Conservation (phyloP, 495 filamentous ascomycete genomes). For the Aspergillus nidulans region DNA sequence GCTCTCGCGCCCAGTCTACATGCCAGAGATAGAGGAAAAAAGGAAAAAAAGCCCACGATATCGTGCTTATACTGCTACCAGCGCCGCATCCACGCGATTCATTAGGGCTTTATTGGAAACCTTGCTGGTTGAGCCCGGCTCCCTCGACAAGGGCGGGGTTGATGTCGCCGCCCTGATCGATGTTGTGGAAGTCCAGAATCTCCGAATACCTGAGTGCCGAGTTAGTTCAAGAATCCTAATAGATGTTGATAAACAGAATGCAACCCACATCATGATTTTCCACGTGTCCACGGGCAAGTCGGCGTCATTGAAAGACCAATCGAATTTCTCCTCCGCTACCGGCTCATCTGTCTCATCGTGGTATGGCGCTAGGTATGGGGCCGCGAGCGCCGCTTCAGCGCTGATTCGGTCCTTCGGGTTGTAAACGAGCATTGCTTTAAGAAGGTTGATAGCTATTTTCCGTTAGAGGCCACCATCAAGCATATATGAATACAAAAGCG, state of each 20-base stretch:
- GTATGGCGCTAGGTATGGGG: conserved; percentile 93
- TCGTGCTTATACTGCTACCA: conserved; percentile 16
- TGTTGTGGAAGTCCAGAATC: conserved; percentile 98
- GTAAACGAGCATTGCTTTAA: conserved; percentile 97
- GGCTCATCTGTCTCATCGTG: conserved; percentile 97
- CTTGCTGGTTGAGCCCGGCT: conserved; percentile 31
- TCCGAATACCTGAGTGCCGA: conserved; percentile 79
- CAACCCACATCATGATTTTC: conserved; percentile 97
- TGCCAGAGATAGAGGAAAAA: conserved; percentile 11
- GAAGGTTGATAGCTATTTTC: conserved; percentile 75
- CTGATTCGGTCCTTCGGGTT: conserved; percentile 89
- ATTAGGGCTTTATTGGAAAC: conserved; percentile 25
- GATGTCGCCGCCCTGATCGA: conserved; percentile 57
- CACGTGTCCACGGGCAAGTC: conserved; percentile 98
- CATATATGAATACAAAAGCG: not conserved
- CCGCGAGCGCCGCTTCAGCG: conserved; percentile 76
- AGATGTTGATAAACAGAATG: not conserved
- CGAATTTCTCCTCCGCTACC: conserved; percentile 93
- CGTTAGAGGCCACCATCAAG: conserved; percentile 14
- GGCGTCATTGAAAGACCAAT: conserved; percentile 99
- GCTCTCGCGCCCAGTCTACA: conserved; percentile 21
- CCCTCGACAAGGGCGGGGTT: conserved; percentile 33
- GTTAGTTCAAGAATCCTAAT: conserved; percentile 14
- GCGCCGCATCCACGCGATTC: conserved; percentile 11
- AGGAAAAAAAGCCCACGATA: conserved; percentile 16